A percentile compares a stretch with the other conserved stretches of the same genome.
Evolutionary conservation across 306 rosid species (phyloP).

Genomic region (Comarum palustre): DNA sequence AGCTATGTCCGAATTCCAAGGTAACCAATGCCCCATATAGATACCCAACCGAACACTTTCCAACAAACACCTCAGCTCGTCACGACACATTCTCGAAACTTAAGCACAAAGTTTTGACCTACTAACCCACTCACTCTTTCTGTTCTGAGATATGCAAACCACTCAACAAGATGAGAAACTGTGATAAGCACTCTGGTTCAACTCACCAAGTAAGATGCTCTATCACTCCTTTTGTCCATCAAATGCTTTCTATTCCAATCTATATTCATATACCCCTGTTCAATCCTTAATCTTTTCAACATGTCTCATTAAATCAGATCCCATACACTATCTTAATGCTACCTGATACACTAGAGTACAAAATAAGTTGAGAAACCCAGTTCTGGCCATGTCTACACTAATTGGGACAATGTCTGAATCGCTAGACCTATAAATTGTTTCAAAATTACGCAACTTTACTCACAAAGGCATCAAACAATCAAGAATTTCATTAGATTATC

Average conservation of each 20-base stretch:
- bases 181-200: background rate
- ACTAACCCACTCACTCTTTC: background rate
- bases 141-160: background rate
- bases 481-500: background rate
- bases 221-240: background rate
- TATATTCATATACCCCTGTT: background rate
- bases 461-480: background rate
- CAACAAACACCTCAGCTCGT: background rate
- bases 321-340: background rate
- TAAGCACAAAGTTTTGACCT: background rate
- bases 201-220: background rate
- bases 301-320: background rate
- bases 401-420: background rate
- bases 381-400: background rate
- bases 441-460: background rate
- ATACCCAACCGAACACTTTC: background rate
- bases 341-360: background rate
- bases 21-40: background rate
- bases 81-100: background rate
- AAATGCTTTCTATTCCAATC: background rate
- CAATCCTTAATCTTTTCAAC: background rate
- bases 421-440: background rate
- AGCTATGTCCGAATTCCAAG: background rate
- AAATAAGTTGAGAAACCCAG: background rate
- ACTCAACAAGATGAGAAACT: background rate